A percentile compares a stretch with the other conserved stretches of the same genome.
These are phyloP conservation scores for Boletellus sp. DNA, from an alignment of 768 basidiomycete species.

Conservation along the genomic window DNA sequence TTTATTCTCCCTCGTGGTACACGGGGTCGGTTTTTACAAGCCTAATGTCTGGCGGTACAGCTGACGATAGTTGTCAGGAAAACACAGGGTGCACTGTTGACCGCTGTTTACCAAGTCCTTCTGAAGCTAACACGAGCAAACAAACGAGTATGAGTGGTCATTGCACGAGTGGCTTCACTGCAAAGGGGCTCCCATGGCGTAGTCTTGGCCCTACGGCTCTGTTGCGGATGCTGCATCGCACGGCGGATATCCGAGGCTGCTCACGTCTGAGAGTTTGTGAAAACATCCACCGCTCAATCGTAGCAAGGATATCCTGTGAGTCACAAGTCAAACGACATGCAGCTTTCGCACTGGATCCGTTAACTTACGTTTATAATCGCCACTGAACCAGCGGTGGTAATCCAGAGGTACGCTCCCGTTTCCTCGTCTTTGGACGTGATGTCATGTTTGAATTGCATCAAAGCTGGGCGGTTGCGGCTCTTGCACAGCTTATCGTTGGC, in stretches of 20 bases:
- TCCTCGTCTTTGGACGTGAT: conserved; percentile 10
- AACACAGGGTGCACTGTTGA: conserved; percentile 5
- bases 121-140: conserved; percentile 15
- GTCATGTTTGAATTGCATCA: conserved; percentile 18
- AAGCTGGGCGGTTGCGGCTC: conserved; percentile 12
- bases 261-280: conserved; percentile 22
- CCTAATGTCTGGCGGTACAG: not conserved
- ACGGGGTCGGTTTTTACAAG: no score
- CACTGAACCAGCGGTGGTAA: conserved; percentile 10
- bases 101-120: conserved; percentile 15
- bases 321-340: not conserved
- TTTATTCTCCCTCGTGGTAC: not conserved
- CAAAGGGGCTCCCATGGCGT: conserved; percentile 20
- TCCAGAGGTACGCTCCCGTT: conserved; percentile 24
- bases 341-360: not conserved
- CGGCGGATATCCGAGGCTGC: not conserved
- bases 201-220: conserved; percentile 27
- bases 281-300: conserved; percentile 26
- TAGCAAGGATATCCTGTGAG: conserved; percentile 25
- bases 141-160: conserved; percentile 1
- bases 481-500: conserved; percentile 34
- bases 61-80: not conserved
- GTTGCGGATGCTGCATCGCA: conserved; percentile 7
- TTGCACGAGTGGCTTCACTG: conserved; percentile 35
- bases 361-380: conserved; percentile 19